Evolutionary conservation across 768 basidiomycete species (phyloP), one percentile per base, ranked within the genome.

Genomic region (Trametes sanguinea): DNA sequence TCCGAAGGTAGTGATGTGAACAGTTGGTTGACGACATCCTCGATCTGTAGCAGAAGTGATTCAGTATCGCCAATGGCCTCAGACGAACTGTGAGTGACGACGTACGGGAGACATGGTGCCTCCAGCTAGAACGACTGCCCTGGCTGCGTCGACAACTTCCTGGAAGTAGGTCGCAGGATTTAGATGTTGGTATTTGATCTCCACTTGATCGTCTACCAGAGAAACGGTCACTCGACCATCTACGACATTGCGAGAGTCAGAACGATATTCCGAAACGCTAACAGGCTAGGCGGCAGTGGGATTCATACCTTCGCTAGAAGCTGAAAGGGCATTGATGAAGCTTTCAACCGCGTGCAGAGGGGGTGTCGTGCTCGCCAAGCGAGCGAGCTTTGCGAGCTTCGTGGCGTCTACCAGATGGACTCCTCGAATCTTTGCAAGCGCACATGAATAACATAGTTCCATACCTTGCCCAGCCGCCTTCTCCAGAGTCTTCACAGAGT

Each of bases 81-180:
- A 22, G 52, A 57, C 51, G 7, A 29, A 14, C 11, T 22, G n/a
- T 4, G 13, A 10, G 30, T 27, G 16, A 17, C 17, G 1, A 76
- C 80, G 54, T 56, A 97, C 94, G n/a, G 96, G 96, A 6, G 94
- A 94, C 97, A 99, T 98, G 0, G 96, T 99, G 4, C 96, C 96
- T 8, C 96, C 96, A 7, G 97, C 96, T 42, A 99, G 78, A 32
- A 98, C 76, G n/a, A 98, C 87, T 2, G 90, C 83, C 40, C 93
- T 78, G 1, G 95, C 93, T 29, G 81, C 79, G 17, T 94, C 86
- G 0, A 93, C 85, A 6, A 98, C 83, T n/a, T 93, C 90, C 57
- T 81, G 78, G 70, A 98, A 98, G 60, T 87, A 81, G 6, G 92
- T 89, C 1, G 92, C 85, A 1, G 97, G 95, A 69, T 98, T 98